These are phyloP conservation scores for Daldinia eschscholtzii DNA, from an alignment of 2,329 filamentous ascomycete genomes.

Conservation along the genomic window DNA sequence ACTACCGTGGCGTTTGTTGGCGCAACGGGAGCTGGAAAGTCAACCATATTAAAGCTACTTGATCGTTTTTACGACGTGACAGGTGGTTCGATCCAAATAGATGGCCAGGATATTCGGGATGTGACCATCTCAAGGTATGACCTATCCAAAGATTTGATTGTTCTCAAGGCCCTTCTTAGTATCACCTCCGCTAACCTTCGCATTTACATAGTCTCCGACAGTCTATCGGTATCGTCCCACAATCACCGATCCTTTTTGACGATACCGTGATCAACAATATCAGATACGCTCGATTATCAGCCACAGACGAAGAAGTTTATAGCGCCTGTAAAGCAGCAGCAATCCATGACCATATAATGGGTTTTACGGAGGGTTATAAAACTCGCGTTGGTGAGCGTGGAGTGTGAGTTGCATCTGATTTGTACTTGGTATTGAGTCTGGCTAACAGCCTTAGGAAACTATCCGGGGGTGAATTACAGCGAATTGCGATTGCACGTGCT, in stretches of 20 bases:
- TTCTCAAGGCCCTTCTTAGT: not conserved
- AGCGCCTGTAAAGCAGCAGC: constrained; percentile 66
- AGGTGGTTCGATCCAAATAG: constrained; percentile 60
- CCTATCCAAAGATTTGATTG: not conserved
- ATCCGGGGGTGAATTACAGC: constrained; percentile 75
- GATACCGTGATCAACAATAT: constrained; percentile 69
- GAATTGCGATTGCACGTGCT: constrained; percentile 77
- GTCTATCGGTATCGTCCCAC: constrained; percentile 61
- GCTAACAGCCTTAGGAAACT: constrained; percentile 62
- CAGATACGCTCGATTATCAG: constrained; percentile 63
- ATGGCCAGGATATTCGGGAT: constrained; percentile 60
- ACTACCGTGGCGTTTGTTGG: constrained; percentile 71
- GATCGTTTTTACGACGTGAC: constrained; percentile 66
- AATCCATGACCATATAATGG: constrained; percentile 67
- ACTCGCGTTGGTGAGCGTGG: constrained; percentile 67
- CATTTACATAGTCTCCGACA: constrained; percentile 53
- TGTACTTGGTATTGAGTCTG: not conserved
- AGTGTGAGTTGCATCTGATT: constrained; percentile 53
- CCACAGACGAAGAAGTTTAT: constrained; percentile 63
- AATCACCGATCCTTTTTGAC: constrained; percentile 64
- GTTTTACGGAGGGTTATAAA: constrained; percentile 65
- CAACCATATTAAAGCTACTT: constrained; percentile 62
- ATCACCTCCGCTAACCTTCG: constrained; percentile 13
- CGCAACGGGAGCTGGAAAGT: constrained; percentile 68
- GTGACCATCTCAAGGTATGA: constrained; percentile 55